A percentile compares a stretch with the other conserved stretches of the same genome.
These are phyloP conservation scores for Fagopyrum homotropicum DNA, from an alignment of 148 eudicot genomes.

Conservation along the genomic window DNA sequence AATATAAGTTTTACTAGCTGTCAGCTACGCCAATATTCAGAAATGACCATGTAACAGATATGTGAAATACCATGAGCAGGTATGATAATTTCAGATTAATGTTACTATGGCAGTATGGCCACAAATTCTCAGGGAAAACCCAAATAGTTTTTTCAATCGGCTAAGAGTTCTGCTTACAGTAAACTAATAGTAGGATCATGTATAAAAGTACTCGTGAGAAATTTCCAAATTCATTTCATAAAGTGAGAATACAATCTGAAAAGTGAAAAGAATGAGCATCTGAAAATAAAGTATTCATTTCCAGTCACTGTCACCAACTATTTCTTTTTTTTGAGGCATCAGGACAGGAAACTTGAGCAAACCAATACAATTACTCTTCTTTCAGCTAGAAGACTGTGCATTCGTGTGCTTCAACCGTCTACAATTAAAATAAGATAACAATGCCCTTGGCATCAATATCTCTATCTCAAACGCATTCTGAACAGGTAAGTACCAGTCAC, in stretches of 20 bases:
- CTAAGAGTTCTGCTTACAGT: not conserved
- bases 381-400: slow-evolving; percentile 1
- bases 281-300: slow-evolving; percentile 18
- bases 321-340: not conserved
- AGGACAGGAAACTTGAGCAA: slow-evolving; percentile 14
- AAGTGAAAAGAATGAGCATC: slow-evolving; percentile 13
- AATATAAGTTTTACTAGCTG: not conserved
- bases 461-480: not conserved
- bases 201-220: not conserved
- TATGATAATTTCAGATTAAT: not conserved
- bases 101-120: not conserved
- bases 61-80: not conserved
- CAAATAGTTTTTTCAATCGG: not conserved
- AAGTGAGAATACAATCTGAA: slow-evolving; percentile 5
- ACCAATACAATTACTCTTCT: slow-evolving; percentile 12
- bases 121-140: not conserved
- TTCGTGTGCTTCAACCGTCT: not conserved
- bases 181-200: not conserved
- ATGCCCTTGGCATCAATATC: slow-evolving; percentile 9
- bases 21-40: not conserved
- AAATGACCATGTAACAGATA: not conserved
- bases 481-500: not conserved
- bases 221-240: slow-evolving; percentile 10
- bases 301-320: slow-evolving; percentile 12
- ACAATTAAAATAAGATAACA: not conserved